Evolutionary conservation across 139 green algal genomes (phyloP), one percentile per base, ranked within the genome.

Genomic region (Volvox africanus): DNA sequence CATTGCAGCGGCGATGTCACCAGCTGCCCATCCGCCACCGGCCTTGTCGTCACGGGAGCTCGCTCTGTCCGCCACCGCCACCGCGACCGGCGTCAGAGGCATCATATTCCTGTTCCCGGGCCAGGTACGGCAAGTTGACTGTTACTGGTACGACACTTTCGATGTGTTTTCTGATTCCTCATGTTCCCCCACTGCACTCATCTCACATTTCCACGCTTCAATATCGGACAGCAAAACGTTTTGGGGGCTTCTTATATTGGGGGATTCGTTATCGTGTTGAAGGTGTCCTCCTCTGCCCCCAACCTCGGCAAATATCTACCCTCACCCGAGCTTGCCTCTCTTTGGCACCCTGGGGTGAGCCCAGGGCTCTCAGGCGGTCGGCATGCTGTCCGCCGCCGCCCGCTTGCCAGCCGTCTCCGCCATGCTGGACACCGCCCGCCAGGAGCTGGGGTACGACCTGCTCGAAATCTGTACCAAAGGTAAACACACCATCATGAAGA

Each of bases 381-480:
- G 97, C 90, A 99, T 99, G 97, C 93, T 98, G 71, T 93, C 94
- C 24, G 55, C 82, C 13, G 81, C 73, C 32, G 87, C 87, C n/a
- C 21, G 37, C 35, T 37, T 98, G 50, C 97, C 97, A 3, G 93
- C 95, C 0, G 97, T 99, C 44, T 93, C 95, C 73, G 90, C 92
- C 50, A 98, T 99, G 97, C 95, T 99, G 77, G 88, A 93, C 20
- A 96, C 87, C 26, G 97, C 97, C 0, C 77, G 95, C n/a, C 18
- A 88, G 11, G 93, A 99, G 76, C 95, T 99, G 81, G 97, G 97
- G 21, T 99, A 98, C 87, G 97, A 99, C 90, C 94, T 99, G 61
- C 92, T 98, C 86, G 82, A 96, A 44, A 44, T 97, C 50, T 97
- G 94, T n/a, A 86, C 50, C 24, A 86, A 86, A 71, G 80, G 80